Conservation (phyloP, 345 rosid species). For the Eucalyptus regnans region DNA sequence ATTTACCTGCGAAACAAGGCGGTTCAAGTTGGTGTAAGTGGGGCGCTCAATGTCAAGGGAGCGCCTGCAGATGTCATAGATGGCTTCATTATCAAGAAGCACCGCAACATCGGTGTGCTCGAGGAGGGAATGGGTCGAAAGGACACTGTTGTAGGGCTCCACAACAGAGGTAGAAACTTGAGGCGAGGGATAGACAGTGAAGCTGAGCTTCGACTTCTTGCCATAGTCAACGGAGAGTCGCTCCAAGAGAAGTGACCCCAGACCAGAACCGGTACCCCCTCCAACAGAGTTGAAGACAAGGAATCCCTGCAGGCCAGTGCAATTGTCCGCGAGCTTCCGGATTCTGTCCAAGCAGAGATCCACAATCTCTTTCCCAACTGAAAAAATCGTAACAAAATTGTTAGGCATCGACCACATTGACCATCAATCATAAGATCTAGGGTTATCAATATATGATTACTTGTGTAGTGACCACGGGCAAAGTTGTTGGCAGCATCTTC, state of each 20-base stretch:
- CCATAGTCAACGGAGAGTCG: constrained; percentile 54
- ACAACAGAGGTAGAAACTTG: constrained; percentile 56
- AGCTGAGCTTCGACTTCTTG: constrained; percentile 46
- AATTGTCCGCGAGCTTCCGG: constrained; percentile 48
- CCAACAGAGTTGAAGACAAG: constrained; percentile 55
- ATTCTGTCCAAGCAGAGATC: constrained; percentile 50
- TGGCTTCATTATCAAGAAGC: constrained; percentile 45
- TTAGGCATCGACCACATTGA: not conserved
- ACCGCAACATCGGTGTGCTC: constrained; percentile 53
- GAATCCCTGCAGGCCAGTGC: constrained; percentile 56
- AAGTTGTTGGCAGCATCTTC: constrained; percentile 57
- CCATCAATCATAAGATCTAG: not conserved
- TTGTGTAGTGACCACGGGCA: constrained; percentile 50
- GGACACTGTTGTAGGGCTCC: constrained; percentile 47
- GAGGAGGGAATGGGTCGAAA: constrained; percentile 47
- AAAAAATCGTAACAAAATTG: not conserved
- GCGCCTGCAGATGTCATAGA: constrained; percentile 52
- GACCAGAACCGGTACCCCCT: constrained; percentile 55
- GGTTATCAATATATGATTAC: not conserved
- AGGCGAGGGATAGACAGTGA: constrained; percentile 50
- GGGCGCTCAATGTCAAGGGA: constrained; percentile 55
- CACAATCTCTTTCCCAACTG: constrained; percentile 51
- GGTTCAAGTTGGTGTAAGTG: constrained; percentile 47
- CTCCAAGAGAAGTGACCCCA: constrained; percentile 47
- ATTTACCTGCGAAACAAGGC: constrained; percentile 44